Evolutionary conservation across 2,329 filamentous ascomycete species (phyloP).

Genomic region (Coniochaeta prunicola): DNA sequence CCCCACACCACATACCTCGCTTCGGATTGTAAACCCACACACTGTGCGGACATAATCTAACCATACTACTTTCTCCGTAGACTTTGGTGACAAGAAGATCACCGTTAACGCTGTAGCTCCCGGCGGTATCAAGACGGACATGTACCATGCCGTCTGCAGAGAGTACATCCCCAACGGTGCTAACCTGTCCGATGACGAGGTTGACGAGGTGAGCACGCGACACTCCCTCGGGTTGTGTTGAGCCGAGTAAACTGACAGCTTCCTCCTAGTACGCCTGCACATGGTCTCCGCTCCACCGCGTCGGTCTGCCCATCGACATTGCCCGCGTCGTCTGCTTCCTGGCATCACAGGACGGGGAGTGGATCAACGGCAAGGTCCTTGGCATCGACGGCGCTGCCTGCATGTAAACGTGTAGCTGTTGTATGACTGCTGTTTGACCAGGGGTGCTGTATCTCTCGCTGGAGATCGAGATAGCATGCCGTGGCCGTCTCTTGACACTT

Average conservation of each 20-base stretch:
- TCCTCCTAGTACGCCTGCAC: constrained; percentile 35
- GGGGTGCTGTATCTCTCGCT: background rate
- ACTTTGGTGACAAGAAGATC: constrained; percentile 57
- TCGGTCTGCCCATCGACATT: constrained; percentile 62
- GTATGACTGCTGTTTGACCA: background rate
- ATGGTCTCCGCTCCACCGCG: constrained; percentile 58
- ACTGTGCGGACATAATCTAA: background rate
- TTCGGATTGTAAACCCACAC: background rate
- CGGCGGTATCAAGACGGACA: constrained; percentile 57
- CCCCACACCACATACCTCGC: background rate
- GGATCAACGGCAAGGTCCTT: constrained; percentile 37
- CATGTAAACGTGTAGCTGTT: background rate
- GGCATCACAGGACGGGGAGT: constrained; percentile 37
- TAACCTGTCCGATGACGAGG: constrained; percentile 47
- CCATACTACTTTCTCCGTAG: constrained; percentile 23
- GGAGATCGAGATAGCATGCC: background rate
- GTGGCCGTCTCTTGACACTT: background rate
- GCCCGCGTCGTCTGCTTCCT: constrained; percentile 55
- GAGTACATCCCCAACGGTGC: constrained; percentile 55
- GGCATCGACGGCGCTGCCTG: constrained; percentile 23
- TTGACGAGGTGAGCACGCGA: constrained; percentile 34
- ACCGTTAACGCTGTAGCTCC: constrained; percentile 59
- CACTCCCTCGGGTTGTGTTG: too few relatives aligned
- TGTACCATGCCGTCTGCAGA: constrained; percentile 57
- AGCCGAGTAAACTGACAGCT: background rate